Percentiles rank a stretch among this genome's conserved stretches.
Conservation (phyloP, 2,329 filamentous ascomycete genomes). For the Stachybotrys chlorohalonatus region DNA sequence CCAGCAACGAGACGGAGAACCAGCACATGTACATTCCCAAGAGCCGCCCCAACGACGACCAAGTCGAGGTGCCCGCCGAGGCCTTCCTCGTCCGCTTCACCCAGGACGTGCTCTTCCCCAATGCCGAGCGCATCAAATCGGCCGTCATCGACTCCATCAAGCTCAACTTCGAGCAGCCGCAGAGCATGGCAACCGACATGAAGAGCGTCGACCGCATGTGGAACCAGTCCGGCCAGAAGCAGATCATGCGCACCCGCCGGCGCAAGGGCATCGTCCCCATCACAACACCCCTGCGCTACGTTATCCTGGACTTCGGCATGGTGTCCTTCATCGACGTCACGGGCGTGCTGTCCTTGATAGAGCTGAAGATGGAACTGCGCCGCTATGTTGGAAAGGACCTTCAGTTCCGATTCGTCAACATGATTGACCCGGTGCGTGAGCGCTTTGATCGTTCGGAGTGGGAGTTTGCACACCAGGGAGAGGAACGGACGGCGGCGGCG, state of each 20-base stretch:
- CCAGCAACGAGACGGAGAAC: conserved; percentile 18
- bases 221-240: conserved; percentile 42
- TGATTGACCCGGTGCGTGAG: conserved; percentile 30
- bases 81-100: conserved; percentile 47
- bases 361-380: conserved; percentile 36
- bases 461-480: conserved; percentile 19
- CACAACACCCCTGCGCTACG: conserved; percentile 30
- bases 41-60: conserved; percentile 7
- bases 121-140: conserved; percentile 44
- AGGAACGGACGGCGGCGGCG: conserved; percentile 9
- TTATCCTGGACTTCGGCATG: conserved; percentile 43
- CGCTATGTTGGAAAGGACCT: conserved; percentile 37
- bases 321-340: conserved; percentile 46
- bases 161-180: conserved; percentile 25
- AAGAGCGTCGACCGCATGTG: conserved; percentile 36
- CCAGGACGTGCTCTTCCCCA: conserved; percentile 52
- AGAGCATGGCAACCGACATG: conserved; percentile 29
- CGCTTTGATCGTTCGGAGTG: conserved; percentile 29
- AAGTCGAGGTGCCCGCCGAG: conserved; percentile 31
- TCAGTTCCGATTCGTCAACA: conserved; percentile 38
- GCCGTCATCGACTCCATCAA: conserved; percentile 41
- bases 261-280: conserved; percentile 22
- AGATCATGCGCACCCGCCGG: conserved; percentile 34
- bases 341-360: conserved; percentile 37
- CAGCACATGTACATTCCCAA: conserved; percentile 15